A percentile compares a stretch with the other conserved stretches of the same genome.
Conservation (phyloP, 352 stramenopile genomes). For the Phytophthora aleatoria region DNA sequence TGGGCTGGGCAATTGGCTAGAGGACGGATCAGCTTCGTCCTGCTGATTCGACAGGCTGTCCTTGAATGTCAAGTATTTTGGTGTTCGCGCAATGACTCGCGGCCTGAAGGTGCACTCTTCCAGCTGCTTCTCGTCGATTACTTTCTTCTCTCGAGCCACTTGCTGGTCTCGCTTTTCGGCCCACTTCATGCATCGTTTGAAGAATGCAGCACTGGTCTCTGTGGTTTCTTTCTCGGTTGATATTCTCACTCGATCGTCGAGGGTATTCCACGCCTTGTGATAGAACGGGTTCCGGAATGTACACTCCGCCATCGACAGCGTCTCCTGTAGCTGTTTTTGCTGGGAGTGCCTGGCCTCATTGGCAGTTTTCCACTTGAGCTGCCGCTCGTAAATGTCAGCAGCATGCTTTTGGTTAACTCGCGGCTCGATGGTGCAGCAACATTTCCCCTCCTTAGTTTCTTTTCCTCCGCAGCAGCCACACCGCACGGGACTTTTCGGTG, state of each 20-base stretch:
- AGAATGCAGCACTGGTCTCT: slow-evolving; percentile 37
- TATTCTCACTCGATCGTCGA: slow-evolving; percentile 2
- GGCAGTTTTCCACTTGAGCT: slow-evolving; percentile 62
- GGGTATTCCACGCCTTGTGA: slow-evolving; percentile 40
- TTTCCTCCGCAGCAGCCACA: slow-evolving; percentile 39
- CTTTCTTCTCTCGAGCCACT: slow-evolving; percentile 44
- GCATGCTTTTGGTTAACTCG: slow-evolving; percentile 36
- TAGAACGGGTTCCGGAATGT: slow-evolving; percentile 73
- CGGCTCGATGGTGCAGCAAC: slow-evolving; percentile 17
- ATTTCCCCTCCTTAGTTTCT: slow-evolving; percentile 28
- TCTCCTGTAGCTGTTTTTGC: slow-evolving; percentile 44
- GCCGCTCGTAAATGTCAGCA: slow-evolving; percentile 56
- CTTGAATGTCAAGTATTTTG: slow-evolving; percentile 15
- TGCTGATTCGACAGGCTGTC: slow-evolving; percentile 17
- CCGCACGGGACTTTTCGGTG: slow-evolving; percentile 16
- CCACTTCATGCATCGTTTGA: slow-evolving; percentile 53
- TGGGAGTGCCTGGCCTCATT: slow-evolving; percentile 44
- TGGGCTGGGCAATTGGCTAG: neutral
- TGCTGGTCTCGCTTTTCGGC: slow-evolving; percentile 39
- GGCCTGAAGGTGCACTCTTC: slow-evolving; percentile 69
- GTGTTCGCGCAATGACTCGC: slow-evolving; percentile 11
- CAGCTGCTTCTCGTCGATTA: slow-evolving; percentile 41
- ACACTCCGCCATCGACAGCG: slow-evolving; percentile 40
- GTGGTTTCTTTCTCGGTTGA: slow-evolving; percentile 16
- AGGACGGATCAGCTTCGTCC: neutral